Conservation (phyloP, 1,284 basidiomycete genomes). For the Ustilago shanxiensis region DNA sequence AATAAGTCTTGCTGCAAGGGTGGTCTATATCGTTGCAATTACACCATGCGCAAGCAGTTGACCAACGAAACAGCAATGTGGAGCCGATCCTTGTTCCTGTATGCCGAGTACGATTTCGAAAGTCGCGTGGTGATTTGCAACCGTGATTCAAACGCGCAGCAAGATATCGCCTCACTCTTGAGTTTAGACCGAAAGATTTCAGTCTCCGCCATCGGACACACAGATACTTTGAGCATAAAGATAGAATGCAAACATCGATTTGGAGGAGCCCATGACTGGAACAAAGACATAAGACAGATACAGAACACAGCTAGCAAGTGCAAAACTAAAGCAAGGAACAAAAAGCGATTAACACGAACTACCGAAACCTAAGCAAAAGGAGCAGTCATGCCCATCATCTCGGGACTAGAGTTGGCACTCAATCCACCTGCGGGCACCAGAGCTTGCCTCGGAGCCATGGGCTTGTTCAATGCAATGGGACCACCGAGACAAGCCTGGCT, state of each 20-base stretch:
- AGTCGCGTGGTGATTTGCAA: no score
- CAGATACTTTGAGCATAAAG: no score
- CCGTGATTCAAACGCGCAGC: no score
- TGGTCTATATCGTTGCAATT: no score
- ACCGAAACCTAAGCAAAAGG: slow-evolving; percentile 24
- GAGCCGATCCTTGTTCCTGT: no score
- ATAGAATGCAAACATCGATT: not conserved
- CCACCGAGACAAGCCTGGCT: slow-evolving; percentile 45
- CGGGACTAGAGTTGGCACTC: slow-evolving; percentile 43
- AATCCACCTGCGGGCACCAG: slow-evolving; percentile 32
- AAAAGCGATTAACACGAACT: not conserved
- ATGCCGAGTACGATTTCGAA: no score
- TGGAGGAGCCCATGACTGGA: not conserved
- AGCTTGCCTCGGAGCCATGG: slow-evolving; percentile 33
- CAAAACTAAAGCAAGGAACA: not conserved
- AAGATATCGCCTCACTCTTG: no score
- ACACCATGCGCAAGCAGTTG: no score
- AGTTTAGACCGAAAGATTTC: no score
- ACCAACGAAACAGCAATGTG: no score
- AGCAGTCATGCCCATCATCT: slow-evolving; percentile 15
- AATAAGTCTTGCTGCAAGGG: no score
- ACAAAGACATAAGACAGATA: not conserved
- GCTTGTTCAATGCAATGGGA: slow-evolving; percentile 49
- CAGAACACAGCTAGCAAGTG: not conserved
- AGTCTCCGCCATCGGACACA: no score